phyloP scores from a whole-genome alignment of 495 filamentous ascomycete species.

The Bombardia bombarda region DNA sequence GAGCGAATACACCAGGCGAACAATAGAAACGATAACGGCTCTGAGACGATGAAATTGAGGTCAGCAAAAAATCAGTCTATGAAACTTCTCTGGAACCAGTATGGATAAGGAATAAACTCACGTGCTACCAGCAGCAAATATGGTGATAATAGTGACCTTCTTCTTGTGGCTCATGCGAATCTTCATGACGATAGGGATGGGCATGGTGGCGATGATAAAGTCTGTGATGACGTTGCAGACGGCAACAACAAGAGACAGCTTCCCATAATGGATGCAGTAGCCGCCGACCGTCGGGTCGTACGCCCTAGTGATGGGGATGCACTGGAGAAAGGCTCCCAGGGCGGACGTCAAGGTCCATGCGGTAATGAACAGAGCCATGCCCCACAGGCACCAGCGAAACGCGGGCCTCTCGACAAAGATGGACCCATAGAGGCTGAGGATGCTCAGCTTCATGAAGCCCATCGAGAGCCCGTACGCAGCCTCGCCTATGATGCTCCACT shows the following conservation, averaged over 20 bases:
- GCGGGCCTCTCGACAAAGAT: neutral
- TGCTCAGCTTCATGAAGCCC: slow-evolving; percentile 1
- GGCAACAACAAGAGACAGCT: neutral
- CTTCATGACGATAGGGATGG: neutral
- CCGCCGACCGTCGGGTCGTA: neutral
- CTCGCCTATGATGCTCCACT: neutral
- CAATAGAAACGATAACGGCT: neutral
- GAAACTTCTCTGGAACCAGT: neutral
- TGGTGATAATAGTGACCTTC: neutral
- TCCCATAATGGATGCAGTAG: neutral
- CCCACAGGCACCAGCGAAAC: neutral
- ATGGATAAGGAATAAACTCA: neutral
- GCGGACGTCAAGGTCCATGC: neutral
- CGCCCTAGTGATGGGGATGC: neutral
- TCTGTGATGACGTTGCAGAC: neutral
- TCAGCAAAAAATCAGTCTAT: neutral
- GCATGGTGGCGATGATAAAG: neutral
- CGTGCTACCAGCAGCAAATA: neutral
- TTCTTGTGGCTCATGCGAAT: neutral
- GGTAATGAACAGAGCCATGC: neutral
- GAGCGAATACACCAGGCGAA: neutral
- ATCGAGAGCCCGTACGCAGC: neutral
- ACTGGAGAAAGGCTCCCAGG: neutral
- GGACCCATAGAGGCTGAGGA: neutral
- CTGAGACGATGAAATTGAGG: neutral